Base-by-base conservation (phyloP, 2,329 filamentous ascomycete species). In the Penicillium psychrosexuale region DNA sequence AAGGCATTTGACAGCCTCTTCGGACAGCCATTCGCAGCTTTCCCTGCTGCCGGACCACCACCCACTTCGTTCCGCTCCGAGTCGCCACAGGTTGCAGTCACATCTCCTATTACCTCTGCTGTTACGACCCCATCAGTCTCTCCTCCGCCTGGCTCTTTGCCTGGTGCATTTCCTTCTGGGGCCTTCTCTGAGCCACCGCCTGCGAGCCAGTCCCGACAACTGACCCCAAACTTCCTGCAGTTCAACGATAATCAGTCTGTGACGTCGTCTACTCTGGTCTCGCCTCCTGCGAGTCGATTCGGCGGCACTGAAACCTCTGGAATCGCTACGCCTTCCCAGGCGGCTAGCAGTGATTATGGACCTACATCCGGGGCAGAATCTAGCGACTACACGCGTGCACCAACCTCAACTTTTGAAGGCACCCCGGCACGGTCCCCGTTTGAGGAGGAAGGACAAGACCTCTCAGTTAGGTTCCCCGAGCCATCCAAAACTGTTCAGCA, bases 1-100 rank as follows among this genome's bases (percentile, higher is more conserved):
- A 86, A 83, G 72, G 85, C 86, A 4, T 95, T 96, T 71, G 90
- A 96, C 69, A 91, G 88, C 66, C 85, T 96, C 42, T 96, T 96
- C 72, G 91, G 91, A 2, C 85, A 87, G 44, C 80, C 87, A 1
- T 85, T 85, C 64, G 75, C 76, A 15, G 76, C 78, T 33, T 8
- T 22, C 39, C 72, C 72, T 7, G 68, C 68, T 39, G 66, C 66
- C n/a, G 71, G 71, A 43, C 77, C 78, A 22, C 80, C 80, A 15
- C 80, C 82, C 30, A 84, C 83, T 12, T 84, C 84, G 6, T 89
- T 90, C 76, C 81, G 84, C 66, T 81, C 76, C 3, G 78, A 81
- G 30, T 76, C 76, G 5, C 78, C 56, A 71, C 77, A 53, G 70
- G 69, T 58, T 69, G 75, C 63, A 30, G 55, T 62, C 44, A 75